These are phyloP conservation scores for Dillenia turbinata DNA, from an alignment of 164 flowering plant species.

Conservation along the genomic window DNA sequence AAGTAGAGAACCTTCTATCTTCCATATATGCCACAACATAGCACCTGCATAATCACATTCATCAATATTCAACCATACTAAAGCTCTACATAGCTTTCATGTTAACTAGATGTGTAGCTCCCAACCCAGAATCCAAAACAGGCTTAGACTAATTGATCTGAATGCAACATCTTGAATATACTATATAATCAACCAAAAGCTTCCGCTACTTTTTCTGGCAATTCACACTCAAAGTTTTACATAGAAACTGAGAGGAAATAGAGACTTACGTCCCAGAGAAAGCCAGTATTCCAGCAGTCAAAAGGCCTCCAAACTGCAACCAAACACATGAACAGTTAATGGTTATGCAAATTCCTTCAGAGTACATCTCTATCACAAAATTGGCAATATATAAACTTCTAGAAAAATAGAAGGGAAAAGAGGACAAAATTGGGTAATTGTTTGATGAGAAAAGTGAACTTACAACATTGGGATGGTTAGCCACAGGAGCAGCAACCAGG, in stretches of 20 bases:
- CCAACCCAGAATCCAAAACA: background rate
- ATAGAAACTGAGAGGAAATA: background rate
- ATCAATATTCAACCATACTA: background rate
- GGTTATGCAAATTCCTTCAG: background rate
- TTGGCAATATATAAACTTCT: slow-evolving; percentile 1
- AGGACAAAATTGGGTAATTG: background rate
- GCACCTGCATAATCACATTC: slow-evolving; percentile 50
- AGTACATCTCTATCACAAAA: background rate
- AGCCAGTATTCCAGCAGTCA: slow-evolving; percentile 82
- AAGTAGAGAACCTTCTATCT: slow-evolving; percentile 61
- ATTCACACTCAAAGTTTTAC: too few relatives aligned
- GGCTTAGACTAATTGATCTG: too few relatives aligned
- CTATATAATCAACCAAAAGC: too few relatives aligned
- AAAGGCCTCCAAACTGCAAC: slow-evolving; percentile 82
- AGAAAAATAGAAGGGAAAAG: background rate
- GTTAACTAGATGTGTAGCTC: too few relatives aligned
- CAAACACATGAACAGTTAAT: slow-evolving; percentile 13
- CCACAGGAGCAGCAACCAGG: slow-evolving; percentile 70
- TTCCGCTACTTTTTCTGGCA: too few relatives aligned
- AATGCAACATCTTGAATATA: too few relatives aligned
- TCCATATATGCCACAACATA: slow-evolving; percentile 74
- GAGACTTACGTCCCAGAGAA: slow-evolving; percentile 93
- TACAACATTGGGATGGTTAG: slow-evolving; percentile 68
- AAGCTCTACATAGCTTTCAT: too few relatives aligned
- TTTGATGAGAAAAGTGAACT: slow-evolving; percentile 17